phyloP scores from a whole-genome alignment of 257 asterid genomes.

The Capsicum rhomboideum region DNA sequence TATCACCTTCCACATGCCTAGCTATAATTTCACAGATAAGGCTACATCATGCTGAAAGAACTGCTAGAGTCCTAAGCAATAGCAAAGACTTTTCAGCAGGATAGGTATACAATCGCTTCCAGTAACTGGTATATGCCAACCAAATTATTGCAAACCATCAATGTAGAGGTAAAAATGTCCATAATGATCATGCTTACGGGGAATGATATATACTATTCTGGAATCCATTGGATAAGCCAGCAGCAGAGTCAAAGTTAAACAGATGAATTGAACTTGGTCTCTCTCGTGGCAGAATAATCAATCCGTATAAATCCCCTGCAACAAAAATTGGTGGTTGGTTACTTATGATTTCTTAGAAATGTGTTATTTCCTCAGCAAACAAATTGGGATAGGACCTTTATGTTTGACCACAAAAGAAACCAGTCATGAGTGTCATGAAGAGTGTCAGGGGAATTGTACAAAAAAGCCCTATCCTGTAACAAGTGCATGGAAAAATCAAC shows the following conservation, averaged over 20 bases:
- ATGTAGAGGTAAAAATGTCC: neutral
- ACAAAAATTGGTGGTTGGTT: neutral
- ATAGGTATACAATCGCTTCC: neutral
- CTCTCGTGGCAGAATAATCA: neutral
- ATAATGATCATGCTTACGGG: neutral
- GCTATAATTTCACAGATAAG: neutral
- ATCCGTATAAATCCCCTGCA: neutral
- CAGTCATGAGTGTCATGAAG: neutral
- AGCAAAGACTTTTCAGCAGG: neutral
- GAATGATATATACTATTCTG: neutral
- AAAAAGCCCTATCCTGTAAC: neutral
- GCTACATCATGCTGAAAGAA: neutral
- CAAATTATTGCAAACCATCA: neutral
- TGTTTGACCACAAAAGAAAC: neutral
- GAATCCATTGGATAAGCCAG: neutral
- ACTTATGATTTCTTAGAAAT: neutral
- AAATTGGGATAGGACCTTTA: neutral
- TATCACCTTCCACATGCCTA: neutral
- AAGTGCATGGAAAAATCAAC: neutral
- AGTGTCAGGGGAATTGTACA: neutral
- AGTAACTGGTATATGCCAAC: neutral
- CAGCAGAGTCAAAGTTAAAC: neutral
- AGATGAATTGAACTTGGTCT: neutral
- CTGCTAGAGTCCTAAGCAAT: neutral
- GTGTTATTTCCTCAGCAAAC: neutral